These are phyloP conservation scores for Urostyla sp. DNA, from an alignment of 73 alveolate species.

Conservation along the genomic window DNA sequence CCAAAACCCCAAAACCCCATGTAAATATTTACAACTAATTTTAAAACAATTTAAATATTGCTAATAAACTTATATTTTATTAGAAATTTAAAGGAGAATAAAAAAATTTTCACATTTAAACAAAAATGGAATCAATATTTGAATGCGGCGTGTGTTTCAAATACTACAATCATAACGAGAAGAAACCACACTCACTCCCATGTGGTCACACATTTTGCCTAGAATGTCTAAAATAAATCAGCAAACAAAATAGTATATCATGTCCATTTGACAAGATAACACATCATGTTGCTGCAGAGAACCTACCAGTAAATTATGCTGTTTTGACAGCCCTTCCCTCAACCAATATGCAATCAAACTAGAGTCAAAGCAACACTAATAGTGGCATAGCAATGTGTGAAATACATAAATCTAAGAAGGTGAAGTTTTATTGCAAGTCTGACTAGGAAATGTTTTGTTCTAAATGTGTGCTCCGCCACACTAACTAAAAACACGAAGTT, in stretches of 20 bases:
- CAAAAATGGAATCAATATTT: constrained; percentile 66
- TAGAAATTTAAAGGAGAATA: no score
- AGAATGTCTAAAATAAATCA: constrained; percentile 45
- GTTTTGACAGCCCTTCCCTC: constrained; percentile 71
- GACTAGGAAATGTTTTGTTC: constrained; percentile 65
- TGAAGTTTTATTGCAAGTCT: constrained; percentile 62
- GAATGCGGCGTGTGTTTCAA: constrained; percentile 68
- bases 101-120: no score
- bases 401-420: constrained; percentile 54
- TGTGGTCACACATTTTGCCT: constrained; percentile 77
- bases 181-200: constrained; percentile 69
- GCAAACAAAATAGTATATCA: background rate
- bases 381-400: constrained; percentile 30
- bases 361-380: background rate
- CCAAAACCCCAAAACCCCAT: no score
- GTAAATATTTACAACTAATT: no score
- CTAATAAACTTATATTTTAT: no score
- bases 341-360: background rate
- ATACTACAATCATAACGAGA: constrained; percentile 50
- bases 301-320: constrained; percentile 66
- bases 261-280: constrained; percentile 71
- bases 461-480: constrained; percentile 72
- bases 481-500: constrained; percentile 64
- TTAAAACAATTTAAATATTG: no score
- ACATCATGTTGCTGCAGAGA: constrained; percentile 19